Evolutionary conservation across 192 early-diverging fungal species (phyloP).

Genomic region (Podila epigama): DNA sequence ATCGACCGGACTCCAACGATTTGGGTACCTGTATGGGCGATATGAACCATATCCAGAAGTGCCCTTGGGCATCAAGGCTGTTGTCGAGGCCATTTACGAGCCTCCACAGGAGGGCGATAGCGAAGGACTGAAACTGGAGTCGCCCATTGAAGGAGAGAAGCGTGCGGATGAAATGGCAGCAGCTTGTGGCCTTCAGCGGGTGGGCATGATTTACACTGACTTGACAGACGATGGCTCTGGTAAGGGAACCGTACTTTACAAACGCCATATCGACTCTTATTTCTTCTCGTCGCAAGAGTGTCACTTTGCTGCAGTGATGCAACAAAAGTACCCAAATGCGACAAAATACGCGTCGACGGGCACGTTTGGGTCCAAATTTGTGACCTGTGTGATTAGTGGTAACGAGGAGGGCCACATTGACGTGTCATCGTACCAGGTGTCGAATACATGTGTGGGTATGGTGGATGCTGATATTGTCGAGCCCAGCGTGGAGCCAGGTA

Average conservation of each 20-base stretch:
- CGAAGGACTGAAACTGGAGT: constrained; percentile 71
- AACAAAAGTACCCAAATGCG: constrained; percentile 72
- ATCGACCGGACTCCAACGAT: constrained; percentile 83
- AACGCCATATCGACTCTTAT: constrained; percentile 91
- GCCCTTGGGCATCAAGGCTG: constrained; percentile 94
- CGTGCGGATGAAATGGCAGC: constrained; percentile 67
- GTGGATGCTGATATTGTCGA: constrained; percentile 90
- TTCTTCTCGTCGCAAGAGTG: constrained; percentile 93
- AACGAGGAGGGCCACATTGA: constrained; percentile 88
- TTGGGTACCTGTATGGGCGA: constrained; percentile 93
- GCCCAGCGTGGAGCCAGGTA: constrained; percentile 83
- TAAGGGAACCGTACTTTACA: constrained; percentile 82
- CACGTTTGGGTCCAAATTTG: constrained; percentile 91
- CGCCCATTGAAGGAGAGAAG: constrained; percentile 67
- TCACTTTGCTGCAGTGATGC: constrained; percentile 85
- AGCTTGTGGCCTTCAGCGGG: constrained; percentile 68
- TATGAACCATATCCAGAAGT: constrained; percentile 92
- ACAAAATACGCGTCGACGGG: constrained; percentile 80
- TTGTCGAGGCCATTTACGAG: constrained; percentile 94
- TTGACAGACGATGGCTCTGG: constrained; percentile 82
- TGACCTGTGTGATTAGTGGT: constrained; percentile 93
- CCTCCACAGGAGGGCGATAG: constrained; percentile 83
- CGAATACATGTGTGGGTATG: constrained; percentile 90
- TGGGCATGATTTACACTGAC: constrained; percentile 97
- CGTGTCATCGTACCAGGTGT: constrained; percentile 89